Evolutionary conservation across 768 basidiomycete species (phyloP), one percentile per base, ranked within the genome.

Genomic region (Tephrocybe rancida): DNA sequence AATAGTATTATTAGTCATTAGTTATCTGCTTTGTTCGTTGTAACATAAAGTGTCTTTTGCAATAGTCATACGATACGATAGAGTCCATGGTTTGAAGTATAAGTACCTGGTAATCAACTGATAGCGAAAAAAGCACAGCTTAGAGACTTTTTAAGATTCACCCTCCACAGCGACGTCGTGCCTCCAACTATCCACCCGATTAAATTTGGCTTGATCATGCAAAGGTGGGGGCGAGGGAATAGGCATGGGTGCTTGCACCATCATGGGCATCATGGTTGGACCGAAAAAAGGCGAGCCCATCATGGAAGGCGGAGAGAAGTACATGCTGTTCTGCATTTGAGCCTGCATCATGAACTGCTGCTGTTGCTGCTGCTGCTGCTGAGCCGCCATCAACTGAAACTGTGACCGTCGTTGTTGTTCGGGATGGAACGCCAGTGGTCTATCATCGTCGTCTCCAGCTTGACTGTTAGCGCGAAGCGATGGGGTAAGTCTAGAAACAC

Each of bases 401-500:
- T 84, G 82, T n/a, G 87, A 84, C 56, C 82, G 81, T 50, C 88
- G 84, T 60, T 91, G 87, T 59, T 92, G 90, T 60, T 91, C 88
- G 11, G 88, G 88, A 64, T 89, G 88, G 55, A 87, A 70, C 2
- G 80, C 90, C 22, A 91, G 73, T 5, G 90, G 89, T 50, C 72
- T 73, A 61, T 92, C 84, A 56, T 91, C 88, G 39, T 90, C 88
- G 42, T 80, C 84, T 16, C 73, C 78, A 25, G 64, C 72, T 27
- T 63, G 67, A 27, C 54, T 62, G 11, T 56, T 57, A 11, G 54
- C 49, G 25, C 46, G 56, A 22, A 53, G 58, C 38, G 67, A 65
- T 24, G 68, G 64, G n/a, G 64, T 62, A 25, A 79, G 61, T 45
- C 76, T 77, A 24, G 88, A 88, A 4, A 78, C 81, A 49, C 85